Base-by-base conservation (phyloP, 2,329 filamentous ascomycete species). In the Trichophyton simii region DNA sequence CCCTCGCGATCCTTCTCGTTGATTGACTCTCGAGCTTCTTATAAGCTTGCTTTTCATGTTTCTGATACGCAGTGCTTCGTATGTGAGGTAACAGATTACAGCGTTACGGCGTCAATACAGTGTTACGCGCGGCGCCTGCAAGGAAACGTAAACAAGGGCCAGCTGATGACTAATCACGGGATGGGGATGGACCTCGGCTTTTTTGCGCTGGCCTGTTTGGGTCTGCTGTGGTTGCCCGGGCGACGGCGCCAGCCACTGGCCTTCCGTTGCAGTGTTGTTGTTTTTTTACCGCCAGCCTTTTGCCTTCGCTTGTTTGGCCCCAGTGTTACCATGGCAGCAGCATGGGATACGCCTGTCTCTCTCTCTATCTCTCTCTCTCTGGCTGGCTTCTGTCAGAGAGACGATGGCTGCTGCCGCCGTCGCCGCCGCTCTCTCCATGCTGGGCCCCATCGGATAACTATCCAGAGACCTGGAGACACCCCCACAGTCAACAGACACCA, bases 401-500 rank as follows among this genome's bases (percentile, higher is more conserved):
- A n/a, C 18, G 5, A 20, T 7, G 28, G 2, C 28, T 36, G 34
- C 8, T 28, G 34, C 34, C 28, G 13, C 50, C n/a, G 50, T 15
- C 50, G 50, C 31, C 50, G 50, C 13, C n/a, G 11, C 50, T 34
- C 50, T 15, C 50, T 28, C 50, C 50, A 55, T 18, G 13, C 50
- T 6, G 50, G 50, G 7, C 50, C 50, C 50, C 50, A 55, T 34
- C 31, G 50, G 28, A 55, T 20, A 13, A 55, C 50, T 20, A 28
- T 28, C 50, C 50, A 55, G 15, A 55, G 28, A 13, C 50, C 50
- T 28, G 50, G 50, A 13, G 31, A 34, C 15, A 36, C n/a, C 50
- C 28, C 70, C 25, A 78, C 62, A 1, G 73, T 67, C 0, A 36
- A 15, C 20, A 36, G 28, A 36, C 50, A 55, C 50, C 50, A 55